Evolutionary conservation across 768 basidiomycete species (phyloP).

Genomic region (Suillus subalutaceus): DNA sequence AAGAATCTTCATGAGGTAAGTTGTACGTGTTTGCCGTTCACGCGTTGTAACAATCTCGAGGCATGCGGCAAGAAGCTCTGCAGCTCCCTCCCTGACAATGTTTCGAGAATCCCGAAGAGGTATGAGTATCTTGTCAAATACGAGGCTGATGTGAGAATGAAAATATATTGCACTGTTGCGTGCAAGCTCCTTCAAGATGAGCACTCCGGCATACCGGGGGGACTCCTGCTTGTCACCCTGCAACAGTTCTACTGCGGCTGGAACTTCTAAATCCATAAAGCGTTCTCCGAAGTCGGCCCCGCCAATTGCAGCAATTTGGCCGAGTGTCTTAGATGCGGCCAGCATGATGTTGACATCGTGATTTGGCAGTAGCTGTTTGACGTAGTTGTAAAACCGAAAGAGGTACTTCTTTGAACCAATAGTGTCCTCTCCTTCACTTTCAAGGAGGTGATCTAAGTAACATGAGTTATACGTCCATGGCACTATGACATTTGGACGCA

Average conservation of each 20-base stretch:
- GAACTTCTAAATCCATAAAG: constrained; percentile 90
- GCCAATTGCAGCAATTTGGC: constrained; percentile 82
- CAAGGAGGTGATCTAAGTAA: constrained; percentile 67
- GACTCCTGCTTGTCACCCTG: constrained; percentile 77
- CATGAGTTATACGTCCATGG: constrained; percentile 15
- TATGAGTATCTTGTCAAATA: constrained; percentile 91
- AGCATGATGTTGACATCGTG: constrained; percentile 94
- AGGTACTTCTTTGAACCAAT: constrained; percentile 80
- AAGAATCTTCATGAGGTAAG: constrained; percentile 80
- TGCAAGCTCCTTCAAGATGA: constrained; percentile 93
- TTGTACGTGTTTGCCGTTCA: constrained; percentile 65
- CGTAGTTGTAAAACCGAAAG: constrained; percentile 90
- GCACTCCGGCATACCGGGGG: constrained; percentile 89
- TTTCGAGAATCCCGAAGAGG: constrained; percentile 88
- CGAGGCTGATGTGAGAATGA: constrained; percentile 82
- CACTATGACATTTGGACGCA: constrained; percentile 34
- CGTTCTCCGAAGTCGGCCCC: constrained; percentile 83
- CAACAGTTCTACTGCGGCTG: constrained; percentile 77
- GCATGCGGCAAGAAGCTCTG: constrained; percentile 91
- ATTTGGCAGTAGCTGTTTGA: constrained; percentile 89
- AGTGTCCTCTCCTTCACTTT: constrained; percentile 76
- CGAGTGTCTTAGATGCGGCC: constrained; percentile 89
- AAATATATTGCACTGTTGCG: constrained; percentile 87
- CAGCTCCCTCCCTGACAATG: constrained; percentile 90
- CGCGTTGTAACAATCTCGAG: constrained; percentile 82